These are phyloP conservation scores for Tritrichomonas musculus DNA, from an alignment of 208 protist species.

Conservation along the genomic window DNA sequence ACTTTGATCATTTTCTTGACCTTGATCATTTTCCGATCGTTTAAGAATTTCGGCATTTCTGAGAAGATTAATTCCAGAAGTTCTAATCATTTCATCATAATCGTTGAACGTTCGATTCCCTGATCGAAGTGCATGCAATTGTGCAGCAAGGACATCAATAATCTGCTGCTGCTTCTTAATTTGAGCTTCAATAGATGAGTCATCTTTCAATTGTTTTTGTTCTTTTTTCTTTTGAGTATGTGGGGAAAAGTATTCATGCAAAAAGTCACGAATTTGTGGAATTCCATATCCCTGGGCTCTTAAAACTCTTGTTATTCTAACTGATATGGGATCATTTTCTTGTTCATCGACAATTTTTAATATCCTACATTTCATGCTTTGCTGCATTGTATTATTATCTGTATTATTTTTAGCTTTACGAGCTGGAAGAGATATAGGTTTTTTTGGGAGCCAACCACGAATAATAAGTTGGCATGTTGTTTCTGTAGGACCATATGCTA, in stretches of 20 bases:
- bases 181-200: not conserved
- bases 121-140: not conserved
- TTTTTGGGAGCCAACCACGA: not conserved
- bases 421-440: not conserved
- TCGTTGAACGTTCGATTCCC: not conserved
- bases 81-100: not conserved
- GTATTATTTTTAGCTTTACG: not conserved
- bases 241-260: not conserved
- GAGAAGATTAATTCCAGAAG: not conserved
- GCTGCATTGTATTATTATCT: not conserved
- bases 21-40: not conserved
- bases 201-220: not conserved
- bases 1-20: not conserved
- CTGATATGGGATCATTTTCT: not conserved
- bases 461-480: not conserved
- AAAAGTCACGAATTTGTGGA: not conserved
- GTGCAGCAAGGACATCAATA: not conserved
- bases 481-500: not conserved
- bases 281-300: not conserved
- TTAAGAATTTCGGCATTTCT: not conserved
- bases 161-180: not conserved
- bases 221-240: not conserved
- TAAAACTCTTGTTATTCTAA: not conserved
- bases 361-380: not conserved
- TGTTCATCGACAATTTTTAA: not conserved